These are phyloP conservation scores for Termitomyces bulborhizus DNA, from an alignment of 768 basidiomycete species.

Conservation along the genomic window DNA sequence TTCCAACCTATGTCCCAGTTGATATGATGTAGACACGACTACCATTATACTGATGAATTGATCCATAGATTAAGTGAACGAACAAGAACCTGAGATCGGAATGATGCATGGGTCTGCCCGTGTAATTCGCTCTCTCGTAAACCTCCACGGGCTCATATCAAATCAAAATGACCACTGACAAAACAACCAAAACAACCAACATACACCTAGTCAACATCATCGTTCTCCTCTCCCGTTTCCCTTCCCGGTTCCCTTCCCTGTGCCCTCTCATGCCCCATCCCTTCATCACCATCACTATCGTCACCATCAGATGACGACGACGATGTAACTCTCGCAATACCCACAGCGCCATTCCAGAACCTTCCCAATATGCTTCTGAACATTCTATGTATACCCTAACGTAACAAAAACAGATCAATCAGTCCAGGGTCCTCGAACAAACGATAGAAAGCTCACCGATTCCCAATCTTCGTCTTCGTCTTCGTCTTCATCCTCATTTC, in stretches of 20 bases:
- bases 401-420: background rate
- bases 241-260: background rate
- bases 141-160: no score
- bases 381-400: conserved; percentile 33
- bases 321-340: conserved; percentile 19
- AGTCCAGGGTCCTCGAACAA: background rate
- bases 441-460: background rate
- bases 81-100: no score
- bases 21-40: no score
- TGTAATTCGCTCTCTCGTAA: no score
- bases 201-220: conserved; percentile 25
- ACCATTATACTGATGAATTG: no score
- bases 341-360: conserved; percentile 43
- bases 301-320: conserved; percentile 28
- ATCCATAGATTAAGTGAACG: no score
- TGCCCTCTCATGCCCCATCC: background rate
- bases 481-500: conserved; percentile 29
- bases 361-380: conserved; percentile 53
- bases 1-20: no score
- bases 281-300: conserved; percentile 40
- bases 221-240: conserved; percentile 15
- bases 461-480: conserved; percentile 18
- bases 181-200: no score
- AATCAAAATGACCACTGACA: no score
- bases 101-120: no score